Percentiles rank a stretch among this genome's conserved stretches.
phyloP scores from a whole-genome alignment of 139 green algal genomes.

The Chloropicon primus region DNA sequence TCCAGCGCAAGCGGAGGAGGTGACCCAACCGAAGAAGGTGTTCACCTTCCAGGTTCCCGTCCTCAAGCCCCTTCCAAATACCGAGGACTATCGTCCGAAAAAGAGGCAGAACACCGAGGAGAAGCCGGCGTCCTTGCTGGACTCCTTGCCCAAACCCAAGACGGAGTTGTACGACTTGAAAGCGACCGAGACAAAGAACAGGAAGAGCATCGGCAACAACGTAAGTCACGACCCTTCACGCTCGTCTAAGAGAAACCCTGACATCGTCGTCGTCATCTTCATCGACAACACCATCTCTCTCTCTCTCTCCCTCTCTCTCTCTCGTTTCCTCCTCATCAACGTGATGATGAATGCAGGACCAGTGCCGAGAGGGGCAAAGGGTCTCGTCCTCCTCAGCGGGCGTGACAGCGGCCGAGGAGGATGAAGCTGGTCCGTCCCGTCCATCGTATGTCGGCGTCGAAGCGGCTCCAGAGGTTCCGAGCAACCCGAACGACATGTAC shows the following conservation, averaged over 20 bases:
- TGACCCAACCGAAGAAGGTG: not conserved
- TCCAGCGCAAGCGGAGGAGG: not conserved
- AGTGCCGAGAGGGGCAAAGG: no score
- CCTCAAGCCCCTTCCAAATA: not conserved
- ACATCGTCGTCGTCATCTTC: no score
- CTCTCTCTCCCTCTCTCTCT: no score
- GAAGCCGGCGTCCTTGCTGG: not conserved
- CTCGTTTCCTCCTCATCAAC: no score
- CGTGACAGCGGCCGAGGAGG: not conserved
- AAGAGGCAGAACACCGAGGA: not conserved
- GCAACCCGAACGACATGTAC: not conserved
- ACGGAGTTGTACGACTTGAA: not conserved
- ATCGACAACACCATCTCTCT: no score
- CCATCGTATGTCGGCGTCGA: no score
- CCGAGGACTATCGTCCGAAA: not conserved
- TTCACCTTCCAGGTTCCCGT: not conserved
- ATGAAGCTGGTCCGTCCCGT: no score
- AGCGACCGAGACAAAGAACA: not conserved
- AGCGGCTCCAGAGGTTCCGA: not conserved
- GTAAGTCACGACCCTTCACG: no score
- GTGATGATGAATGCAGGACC: no score
- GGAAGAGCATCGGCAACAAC: no score
- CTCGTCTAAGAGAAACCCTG: no score
- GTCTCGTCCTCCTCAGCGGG: no score
- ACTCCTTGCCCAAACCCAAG: not conserved